Conservation (phyloP, 768 basidiomycete species). For the Lactifluus hygrophoroides region DNA sequence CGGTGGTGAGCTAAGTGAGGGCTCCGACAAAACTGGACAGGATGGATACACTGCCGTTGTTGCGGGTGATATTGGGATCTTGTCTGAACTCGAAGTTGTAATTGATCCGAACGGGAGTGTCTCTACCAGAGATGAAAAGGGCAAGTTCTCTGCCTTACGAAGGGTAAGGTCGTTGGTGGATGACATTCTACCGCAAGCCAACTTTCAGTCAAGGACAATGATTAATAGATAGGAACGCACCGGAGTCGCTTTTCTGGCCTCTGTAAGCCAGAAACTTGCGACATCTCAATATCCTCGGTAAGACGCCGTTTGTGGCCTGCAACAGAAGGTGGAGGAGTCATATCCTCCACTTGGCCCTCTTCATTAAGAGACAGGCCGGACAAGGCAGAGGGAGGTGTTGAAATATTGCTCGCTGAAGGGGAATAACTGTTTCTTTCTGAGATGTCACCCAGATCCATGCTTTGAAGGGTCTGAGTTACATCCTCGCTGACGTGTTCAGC, state of each 20-base stretch:
- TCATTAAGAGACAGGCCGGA: not conserved
- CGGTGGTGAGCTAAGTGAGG: not conserved
- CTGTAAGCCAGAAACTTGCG: not conserved
- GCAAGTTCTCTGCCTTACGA: not conserved
- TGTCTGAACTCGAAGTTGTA: not conserved
- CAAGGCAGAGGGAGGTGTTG: not conserved
- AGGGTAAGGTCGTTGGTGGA: not conserved
- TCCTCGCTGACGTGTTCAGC: too few relatives aligned
- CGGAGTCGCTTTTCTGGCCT: slow-evolving; percentile 2
- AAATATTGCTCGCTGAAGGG: not conserved
- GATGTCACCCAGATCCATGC: not conserved
- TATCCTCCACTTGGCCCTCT: slow-evolving; percentile 11
- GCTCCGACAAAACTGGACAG: not conserved
- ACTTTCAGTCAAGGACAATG: not conserved
- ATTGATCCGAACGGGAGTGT: not conserved
- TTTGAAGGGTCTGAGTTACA: not conserved
- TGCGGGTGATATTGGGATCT: not conserved
- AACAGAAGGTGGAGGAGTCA: slow-evolving; percentile 5
- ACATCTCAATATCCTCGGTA: not conserved
- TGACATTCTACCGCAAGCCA: not conserved
- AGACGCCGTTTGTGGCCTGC: slow-evolving; percentile 11
- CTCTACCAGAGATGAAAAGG: not conserved
- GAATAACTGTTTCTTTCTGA: not conserved
- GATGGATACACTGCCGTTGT: not conserved
- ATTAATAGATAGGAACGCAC: not conserved